Evolutionary conservation across 768 basidiomycete species (phyloP), one percentile per base, ranked within the genome.

Genomic region (Lactifluus rugatus): DNA sequence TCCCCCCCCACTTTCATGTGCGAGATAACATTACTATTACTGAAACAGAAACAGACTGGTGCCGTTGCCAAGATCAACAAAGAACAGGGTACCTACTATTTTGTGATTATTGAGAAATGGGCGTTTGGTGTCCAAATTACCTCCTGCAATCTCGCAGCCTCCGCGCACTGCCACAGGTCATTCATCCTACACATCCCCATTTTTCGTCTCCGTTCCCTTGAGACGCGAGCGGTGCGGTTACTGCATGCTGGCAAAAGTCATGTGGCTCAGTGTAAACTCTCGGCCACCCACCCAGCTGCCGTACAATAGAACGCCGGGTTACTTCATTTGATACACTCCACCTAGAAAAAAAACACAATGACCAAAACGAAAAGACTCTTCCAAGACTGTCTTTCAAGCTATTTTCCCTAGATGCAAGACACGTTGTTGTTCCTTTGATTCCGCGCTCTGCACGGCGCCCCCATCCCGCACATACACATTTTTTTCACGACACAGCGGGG

Each of bases 401-500:
- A 5, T 13, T 46, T 54, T 36, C 23, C 32, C 21, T 31, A 39
- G 37, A 23, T 56, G 55, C 32, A 56, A 49, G 4, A 39, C 48
- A 37, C 42, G 42, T 44, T 23, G 2, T 23, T 49, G 26, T 10
- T 11, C 2, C 21, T 37, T 49, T 21, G 48, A 56, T 56, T 56
- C 37, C 41, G n/a, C 53, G 32, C 5, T 46, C 39, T 39, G 41
- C 37, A 42, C 23, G 28, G 55, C 31, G 28, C 46, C 16, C 47
- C 19, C 36, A 16, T 19, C 28, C 47, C 47, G 46, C 46, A 45
- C 26, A 17, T 25, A 36, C 50, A 31, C n/a, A 28, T 45, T 36
- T 17, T 48, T 21, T 19, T 42, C 54, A 56, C 54, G 54, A 56
- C 47, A 48, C 52, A 53, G 57, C 57, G 47, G 57, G 52, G 57